Evolutionary conservation across 345 rosid species (phyloP).

Genomic region (Citropsis articulata): DNA sequence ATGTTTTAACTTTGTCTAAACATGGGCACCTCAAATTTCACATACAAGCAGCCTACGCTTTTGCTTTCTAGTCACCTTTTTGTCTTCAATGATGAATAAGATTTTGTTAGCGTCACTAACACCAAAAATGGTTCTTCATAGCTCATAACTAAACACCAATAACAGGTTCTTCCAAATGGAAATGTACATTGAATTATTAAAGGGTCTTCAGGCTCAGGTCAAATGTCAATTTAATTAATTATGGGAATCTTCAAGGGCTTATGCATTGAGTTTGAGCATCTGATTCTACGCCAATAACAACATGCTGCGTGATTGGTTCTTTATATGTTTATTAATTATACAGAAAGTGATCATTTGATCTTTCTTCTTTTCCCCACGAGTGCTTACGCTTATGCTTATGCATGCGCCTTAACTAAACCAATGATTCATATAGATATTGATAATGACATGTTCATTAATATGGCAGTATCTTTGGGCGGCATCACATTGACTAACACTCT

Average conservation of each 20-base stretch:
- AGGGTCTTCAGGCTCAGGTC: neutral
- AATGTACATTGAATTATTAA: neutral
- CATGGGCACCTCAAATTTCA: neutral
- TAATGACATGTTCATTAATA: neutral
- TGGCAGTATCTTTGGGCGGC: neutral
- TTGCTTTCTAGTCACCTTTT: neutral
- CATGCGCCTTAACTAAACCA: neutral
- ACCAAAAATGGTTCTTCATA: neutral
- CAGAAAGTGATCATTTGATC: neutral
- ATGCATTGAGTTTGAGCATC: neutral
- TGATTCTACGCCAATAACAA: neutral
- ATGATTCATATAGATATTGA: neutral
- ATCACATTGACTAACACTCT: neutral
- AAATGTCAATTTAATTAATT: neutral
- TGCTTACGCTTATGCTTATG: neutral
- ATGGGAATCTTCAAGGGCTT: neutral
- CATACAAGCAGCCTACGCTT: neutral
- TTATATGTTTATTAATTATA: too few species aligned
- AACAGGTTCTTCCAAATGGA: neutral
- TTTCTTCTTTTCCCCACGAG: neutral
- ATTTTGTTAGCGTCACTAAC: neutral
- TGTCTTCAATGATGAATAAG: neutral
- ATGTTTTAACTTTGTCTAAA: neutral
- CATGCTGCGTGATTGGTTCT: neutral
- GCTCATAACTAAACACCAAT: neutral